These are phyloP conservation scores for Colletotrichum magnum DNA, from an alignment of 2,329 filamentous ascomycete species.

Conservation along the genomic window DNA sequence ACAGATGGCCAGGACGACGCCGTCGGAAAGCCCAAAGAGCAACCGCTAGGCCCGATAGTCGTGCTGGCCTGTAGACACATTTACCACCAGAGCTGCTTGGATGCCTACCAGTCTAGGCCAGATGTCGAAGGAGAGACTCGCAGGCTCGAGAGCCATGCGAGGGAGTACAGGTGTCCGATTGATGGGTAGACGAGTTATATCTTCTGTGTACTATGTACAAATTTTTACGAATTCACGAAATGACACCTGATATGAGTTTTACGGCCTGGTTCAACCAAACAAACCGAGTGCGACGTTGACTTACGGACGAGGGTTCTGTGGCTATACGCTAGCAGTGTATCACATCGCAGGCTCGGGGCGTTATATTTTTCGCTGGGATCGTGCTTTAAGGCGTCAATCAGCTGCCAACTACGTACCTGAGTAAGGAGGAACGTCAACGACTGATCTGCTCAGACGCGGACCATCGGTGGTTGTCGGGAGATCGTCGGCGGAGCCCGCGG, in stretches of 20 bases:
- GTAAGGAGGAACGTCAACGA: too few species aligned
- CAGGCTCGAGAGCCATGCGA: constrained; percentile 58
- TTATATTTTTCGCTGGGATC: background rate
- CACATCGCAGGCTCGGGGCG: background rate
- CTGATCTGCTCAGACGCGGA: too few species aligned
- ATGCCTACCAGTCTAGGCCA: constrained; percentile 71
- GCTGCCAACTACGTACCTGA: background rate
- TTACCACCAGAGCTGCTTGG: constrained; percentile 78
- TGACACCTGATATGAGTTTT: background rate
- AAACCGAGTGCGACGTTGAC: background rate
- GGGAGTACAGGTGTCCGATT: constrained; percentile 70
- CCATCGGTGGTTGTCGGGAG: background rate
- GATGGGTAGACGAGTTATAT: constrained; percentile 59
- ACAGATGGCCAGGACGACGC: constrained; percentile 52
- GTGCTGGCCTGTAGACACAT: constrained; percentile 80
- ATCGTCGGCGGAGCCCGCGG: constrained; percentile 1
- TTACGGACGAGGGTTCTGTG: background rate
- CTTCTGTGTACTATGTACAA: constrained; percentile 39
- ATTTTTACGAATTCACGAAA: constrained; percentile 40
- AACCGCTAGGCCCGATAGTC: constrained; percentile 74
- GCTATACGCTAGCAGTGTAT: background rate
- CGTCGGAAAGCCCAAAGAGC: constrained; percentile 51
- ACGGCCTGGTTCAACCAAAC: background rate
- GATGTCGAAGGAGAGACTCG: constrained; percentile 58
- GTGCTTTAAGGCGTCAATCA: background rate